Conservation (phyloP, 768 basidiomycete genomes). For the Crucibulum laeve region DNA sequence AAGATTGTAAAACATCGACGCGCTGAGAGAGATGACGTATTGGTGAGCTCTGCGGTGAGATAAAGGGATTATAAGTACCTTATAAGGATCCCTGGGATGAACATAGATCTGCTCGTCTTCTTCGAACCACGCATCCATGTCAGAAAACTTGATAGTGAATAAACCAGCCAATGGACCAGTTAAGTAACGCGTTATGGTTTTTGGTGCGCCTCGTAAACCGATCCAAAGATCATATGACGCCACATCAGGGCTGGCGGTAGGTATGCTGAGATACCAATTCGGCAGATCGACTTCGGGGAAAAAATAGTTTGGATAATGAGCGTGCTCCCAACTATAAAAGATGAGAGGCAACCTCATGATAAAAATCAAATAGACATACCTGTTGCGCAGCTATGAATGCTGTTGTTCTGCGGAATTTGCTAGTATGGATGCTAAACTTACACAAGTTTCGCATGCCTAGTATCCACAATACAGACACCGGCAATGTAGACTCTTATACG, state of each 20-base stretch:
- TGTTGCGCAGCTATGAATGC: not conserved
- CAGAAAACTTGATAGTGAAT: constrained; percentile 42
- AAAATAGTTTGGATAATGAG: constrained; percentile 51
- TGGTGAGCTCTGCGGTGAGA: not conserved
- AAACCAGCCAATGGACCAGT: constrained; percentile 36
- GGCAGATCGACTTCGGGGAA: constrained; percentile 45
- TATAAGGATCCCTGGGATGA: constrained; percentile 68
- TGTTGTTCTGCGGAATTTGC: not conserved
- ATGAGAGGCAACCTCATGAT: not conserved
- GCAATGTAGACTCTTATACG: constrained; percentile 52
- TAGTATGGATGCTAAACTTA: constrained; percentile 24
- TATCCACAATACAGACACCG: constrained; percentile 51
- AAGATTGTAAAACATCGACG: constrained; percentile 56
- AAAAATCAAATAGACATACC: not conserved
- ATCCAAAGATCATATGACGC: constrained; percentile 38
- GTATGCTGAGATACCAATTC: constrained; percentile 33
- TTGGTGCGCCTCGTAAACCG: not conserved
- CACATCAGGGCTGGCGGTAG: constrained; percentile 20
- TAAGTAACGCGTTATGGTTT: constrained; percentile 20
- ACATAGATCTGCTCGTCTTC: constrained; percentile 59
- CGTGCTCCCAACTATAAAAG: constrained; percentile 43
- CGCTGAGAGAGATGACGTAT: constrained; percentile 33
- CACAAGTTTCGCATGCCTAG: constrained; percentile 55
- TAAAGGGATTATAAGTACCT: constrained; percentile 32
- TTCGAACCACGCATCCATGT: constrained; percentile 64